Conservation (phyloP, 2,329 filamentous ascomycete genomes). For the Ascochyta clinopodiicola region DNA sequence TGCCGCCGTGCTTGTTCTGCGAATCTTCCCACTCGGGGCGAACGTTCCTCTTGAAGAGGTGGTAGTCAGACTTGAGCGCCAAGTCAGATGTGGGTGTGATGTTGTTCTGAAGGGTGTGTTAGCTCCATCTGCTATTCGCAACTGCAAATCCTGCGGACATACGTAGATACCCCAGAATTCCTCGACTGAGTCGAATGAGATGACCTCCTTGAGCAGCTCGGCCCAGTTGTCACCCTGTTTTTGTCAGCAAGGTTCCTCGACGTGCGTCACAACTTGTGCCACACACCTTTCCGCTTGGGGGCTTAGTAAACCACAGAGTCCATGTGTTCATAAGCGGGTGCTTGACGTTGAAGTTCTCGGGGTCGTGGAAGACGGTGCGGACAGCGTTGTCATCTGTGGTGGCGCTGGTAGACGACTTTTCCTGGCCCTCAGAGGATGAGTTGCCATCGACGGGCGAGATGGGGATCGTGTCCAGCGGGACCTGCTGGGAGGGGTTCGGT, state of each 20-base stretch:
- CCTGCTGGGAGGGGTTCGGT: conserved; percentile 54
- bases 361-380: conserved; percentile 96
- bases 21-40: conserved; percentile 98
- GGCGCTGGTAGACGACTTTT: conserved; percentile 52
- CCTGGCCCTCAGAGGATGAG: conserved; percentile 47
- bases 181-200: conserved; percentile 97
- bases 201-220: conserved; percentile 96
- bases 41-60: conserved; percentile 97
- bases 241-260: conserved; percentile 22
- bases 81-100: conserved; percentile 96
- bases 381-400: conserved; percentile 61
- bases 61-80: conserved; percentile 97
- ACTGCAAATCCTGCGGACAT: conserved; percentile 51
- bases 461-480: conserved; percentile 63
- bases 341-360: conserved; percentile 99
- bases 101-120: conserved; percentile 77
- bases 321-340: conserved; percentile 96
- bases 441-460: conserved; percentile 59
- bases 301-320: conserved; percentile 99
- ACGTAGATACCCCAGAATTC: conserved; percentile 99
- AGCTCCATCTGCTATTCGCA: conserved; percentile 8
- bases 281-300: conserved; percentile 87
- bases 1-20: conserved; percentile 99
- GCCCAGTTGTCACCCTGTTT: conserved; percentile 95
- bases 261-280: neutral